phyloP scores from a whole-genome alignment of 1,284 basidiomycete genomes.

The Microbotryum silenes-acaulis region DNA sequence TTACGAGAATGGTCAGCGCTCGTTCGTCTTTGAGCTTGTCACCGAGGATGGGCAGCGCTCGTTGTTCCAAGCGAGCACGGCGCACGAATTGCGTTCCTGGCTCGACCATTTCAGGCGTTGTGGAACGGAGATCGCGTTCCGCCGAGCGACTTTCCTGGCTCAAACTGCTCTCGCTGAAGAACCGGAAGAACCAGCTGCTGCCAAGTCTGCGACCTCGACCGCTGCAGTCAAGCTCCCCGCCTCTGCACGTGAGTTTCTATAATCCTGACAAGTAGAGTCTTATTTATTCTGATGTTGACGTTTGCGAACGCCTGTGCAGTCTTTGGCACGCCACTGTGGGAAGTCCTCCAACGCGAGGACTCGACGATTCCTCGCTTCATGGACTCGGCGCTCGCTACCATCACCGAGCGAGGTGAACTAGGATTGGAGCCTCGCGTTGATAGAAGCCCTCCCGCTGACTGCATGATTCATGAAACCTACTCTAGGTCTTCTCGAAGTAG shows the following conservation, averaged over 20 bases:
- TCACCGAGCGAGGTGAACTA: conserved; percentile 62
- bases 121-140: conserved; percentile 60
- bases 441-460: background rate
- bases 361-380: conserved; percentile 54
- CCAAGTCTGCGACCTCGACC: conserved; percentile 32
- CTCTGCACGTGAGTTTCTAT: conserved; percentile 47
- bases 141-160: conserved; percentile 70
- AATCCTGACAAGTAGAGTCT: conserved; percentile 33
- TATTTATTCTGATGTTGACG: background rate
- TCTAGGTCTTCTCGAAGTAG: conserved; percentile 47
- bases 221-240: conserved; percentile 46
- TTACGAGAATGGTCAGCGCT: conserved; percentile 66
- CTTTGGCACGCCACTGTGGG: conserved; percentile 64
- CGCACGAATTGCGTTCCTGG: conserved; percentile 64
- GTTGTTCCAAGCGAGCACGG: conserved; percentile 60
- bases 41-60: conserved; percentile 78
- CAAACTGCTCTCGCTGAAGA: conserved; percentile 59
- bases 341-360: conserved; percentile 58
- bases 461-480: background rate
- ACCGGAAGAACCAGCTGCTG: conserved; percentile 55
- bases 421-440: conserved; percentile 32
- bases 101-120: conserved; percentile 60
- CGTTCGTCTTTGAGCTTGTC: conserved; percentile 67
- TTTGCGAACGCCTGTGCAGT: conserved; percentile 45
- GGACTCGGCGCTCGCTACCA: conserved; percentile 56